These are phyloP conservation scores for Termitomyces bulborhizus DNA, from an alignment of 768 basidiomycete species.

Conservation along the genomic window DNA sequence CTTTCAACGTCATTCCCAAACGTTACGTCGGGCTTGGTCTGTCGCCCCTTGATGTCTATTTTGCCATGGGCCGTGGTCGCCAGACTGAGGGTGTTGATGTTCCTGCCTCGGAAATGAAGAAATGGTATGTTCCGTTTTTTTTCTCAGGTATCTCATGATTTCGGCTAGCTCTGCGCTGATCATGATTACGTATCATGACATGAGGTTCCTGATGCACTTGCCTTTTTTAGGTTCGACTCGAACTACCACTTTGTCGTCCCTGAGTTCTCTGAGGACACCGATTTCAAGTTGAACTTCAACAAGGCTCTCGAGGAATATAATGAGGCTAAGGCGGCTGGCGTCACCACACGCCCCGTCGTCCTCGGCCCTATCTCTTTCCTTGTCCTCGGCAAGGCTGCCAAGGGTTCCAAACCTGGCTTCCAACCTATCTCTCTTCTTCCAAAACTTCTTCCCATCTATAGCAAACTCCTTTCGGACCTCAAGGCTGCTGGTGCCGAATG, in stretches of 20 bases:
- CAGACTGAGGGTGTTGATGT: conserved; percentile 94
- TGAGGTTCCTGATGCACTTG: conserved; percentile 1
- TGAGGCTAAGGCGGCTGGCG: conserved; percentile 87
- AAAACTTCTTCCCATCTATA: conserved; percentile 88
- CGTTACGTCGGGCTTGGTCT: conserved; percentile 85
- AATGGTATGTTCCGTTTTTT: conserved; percentile 64
- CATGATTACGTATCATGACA: neutral
- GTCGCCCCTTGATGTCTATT: conserved; percentile 90
- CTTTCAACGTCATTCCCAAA: conserved; percentile 95
- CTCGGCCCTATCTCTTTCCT: conserved; percentile 96
- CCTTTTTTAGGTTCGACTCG: conserved; percentile 77
- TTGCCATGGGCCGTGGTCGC: conserved; percentile 98
- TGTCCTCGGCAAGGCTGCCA: conserved; percentile 83
- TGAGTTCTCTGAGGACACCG: conserved; percentile 82
- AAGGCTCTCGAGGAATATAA: conserved; percentile 92
- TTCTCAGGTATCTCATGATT: neutral
- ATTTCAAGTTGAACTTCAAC: conserved; percentile 96
- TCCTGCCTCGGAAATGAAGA: conserved; percentile 98
- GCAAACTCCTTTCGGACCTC: conserved; percentile 81
- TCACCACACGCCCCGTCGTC: conserved; percentile 90
- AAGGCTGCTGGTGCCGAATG: conserved; percentile 90
- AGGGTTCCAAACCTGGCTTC: conserved; percentile 79
- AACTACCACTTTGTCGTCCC: conserved; percentile 99
- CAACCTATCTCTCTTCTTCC: conserved; percentile 86
- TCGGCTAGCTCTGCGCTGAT: conserved; percentile 2